phyloP scores from a whole-genome alignment of 2,329 filamentous ascomycete species.

The Catunica adiposa region DNA sequence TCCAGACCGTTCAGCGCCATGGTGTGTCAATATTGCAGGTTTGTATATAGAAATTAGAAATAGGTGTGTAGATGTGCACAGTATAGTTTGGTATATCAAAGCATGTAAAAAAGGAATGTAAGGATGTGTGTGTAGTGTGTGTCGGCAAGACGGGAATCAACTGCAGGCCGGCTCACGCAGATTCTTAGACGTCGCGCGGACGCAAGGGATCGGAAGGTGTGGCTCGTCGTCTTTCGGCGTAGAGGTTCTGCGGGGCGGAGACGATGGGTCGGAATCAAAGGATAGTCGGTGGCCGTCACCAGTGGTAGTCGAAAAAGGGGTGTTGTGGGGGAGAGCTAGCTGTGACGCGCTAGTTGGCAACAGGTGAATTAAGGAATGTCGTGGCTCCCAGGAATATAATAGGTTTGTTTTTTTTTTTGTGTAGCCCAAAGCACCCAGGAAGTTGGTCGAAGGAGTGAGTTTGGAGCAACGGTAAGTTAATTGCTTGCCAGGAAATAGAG shows the following conservation, averaged over 20 bases:
- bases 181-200: background rate
- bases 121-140: too few relatives aligned
- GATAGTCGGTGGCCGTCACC: too few relatives aligned
- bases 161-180: background rate
- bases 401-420: background rate
- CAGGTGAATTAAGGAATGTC: background rate
- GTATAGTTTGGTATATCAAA: background rate
- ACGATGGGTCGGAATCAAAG: background rate
- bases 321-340: background rate
- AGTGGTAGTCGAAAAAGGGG: background rate
- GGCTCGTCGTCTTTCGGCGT: background rate
- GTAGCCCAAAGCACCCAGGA: background rate
- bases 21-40: background rate
- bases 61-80: background rate
- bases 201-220: background rate
- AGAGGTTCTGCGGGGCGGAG: background rate
- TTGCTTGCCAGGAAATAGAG: background rate
- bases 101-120: background rate
- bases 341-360: background rate
- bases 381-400: background rate
- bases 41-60: background rate
- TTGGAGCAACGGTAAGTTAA: background rate
- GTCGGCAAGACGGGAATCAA: background rate
- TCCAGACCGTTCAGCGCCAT: conserved; percentile 98
- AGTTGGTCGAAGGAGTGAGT: too few relatives aligned